Evolutionary conservation across 257 asterid species (phyloP).

Genomic region (Capsicum pubescens): DNA sequence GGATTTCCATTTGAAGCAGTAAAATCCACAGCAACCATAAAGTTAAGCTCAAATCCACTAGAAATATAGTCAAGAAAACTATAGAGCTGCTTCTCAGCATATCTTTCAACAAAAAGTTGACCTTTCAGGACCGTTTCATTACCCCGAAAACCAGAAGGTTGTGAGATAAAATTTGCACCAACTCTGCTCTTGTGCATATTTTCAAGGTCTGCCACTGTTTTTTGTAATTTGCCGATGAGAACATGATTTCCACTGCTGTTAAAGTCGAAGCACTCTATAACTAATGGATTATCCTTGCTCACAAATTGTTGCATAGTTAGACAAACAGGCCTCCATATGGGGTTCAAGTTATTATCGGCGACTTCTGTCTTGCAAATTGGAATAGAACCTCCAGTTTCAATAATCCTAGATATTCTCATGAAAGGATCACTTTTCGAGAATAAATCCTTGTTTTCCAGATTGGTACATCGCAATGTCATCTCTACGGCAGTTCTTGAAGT

Average conservation of each 20-base stretch:
- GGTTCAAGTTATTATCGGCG: slow-evolving; percentile 73
- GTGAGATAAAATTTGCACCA: slow-evolving; percentile 56
- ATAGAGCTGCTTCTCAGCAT: too few species aligned
- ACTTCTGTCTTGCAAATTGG: too few species aligned
- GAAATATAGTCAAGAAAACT: too few species aligned
- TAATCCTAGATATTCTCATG: slow-evolving; percentile 66
- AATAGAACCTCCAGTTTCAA: too few species aligned
- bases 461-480: slow-evolving; percentile 57
- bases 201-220: slow-evolving; percentile 69
- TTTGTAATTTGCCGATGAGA: slow-evolving; percentile 72
- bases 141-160: too few species aligned
- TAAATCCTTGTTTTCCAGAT: slow-evolving; percentile 71
- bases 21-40: background rate
- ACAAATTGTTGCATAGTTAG: slow-evolving; percentile 59
- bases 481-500: slow-evolving; percentile 68
- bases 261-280: slow-evolving; percentile 87
- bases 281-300: slow-evolving; percentile 77
- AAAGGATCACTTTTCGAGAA: slow-evolving; percentile 60
- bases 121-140: too few species aligned
- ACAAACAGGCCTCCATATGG: slow-evolving; percentile 63
- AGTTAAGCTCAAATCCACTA: too few species aligned
- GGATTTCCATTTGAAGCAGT: slow-evolving; percentile 82
- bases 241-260: slow-evolving; percentile 66
- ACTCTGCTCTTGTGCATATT: slow-evolving; percentile 50
- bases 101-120: too few species aligned